Conservation (phyloP, 2,329 filamentous ascomycete species). For the Calonectria pteridis region DNA sequence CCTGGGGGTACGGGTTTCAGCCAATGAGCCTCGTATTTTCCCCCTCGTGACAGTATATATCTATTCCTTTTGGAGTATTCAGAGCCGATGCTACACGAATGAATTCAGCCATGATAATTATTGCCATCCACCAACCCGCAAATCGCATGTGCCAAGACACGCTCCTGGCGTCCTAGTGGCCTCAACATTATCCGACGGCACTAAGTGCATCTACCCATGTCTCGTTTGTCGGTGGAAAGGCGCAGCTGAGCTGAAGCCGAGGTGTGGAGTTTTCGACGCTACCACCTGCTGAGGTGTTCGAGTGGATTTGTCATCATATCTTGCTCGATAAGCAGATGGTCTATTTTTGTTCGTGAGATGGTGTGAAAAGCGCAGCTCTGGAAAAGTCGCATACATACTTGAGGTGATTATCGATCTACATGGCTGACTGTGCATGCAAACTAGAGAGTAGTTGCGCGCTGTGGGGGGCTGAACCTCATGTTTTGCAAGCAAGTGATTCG, state of each 20-base stretch:
- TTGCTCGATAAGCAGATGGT: not conserved
- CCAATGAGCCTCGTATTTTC: not conserved
- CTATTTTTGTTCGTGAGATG: not conserved
- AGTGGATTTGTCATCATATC: conserved; percentile 1
- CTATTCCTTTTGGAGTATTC: not conserved
- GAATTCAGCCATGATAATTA: not conserved
- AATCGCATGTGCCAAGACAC: not conserved
- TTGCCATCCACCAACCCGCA: not conserved
- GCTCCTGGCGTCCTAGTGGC: not conserved
- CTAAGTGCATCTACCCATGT: not conserved
- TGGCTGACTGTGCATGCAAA: not conserved
- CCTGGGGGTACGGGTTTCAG: not conserved
- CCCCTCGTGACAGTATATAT: not conserved
- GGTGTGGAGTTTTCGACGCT: conserved; percentile 6
- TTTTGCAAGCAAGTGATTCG: not conserved
- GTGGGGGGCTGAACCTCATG: not conserved
- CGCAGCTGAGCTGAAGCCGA: not conserved
- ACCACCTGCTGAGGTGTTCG: not conserved
- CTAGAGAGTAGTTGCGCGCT: not conserved
- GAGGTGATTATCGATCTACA: not conserved
- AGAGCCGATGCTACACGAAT: not conserved
- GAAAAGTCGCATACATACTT: not conserved
- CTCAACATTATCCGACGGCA: not conserved
- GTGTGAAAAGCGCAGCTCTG: not conserved
- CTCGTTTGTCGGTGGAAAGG: not conserved